Evolutionary conservation across 306 rosid species (phyloP).

Genomic region (Acacia crassicarpa): DNA sequence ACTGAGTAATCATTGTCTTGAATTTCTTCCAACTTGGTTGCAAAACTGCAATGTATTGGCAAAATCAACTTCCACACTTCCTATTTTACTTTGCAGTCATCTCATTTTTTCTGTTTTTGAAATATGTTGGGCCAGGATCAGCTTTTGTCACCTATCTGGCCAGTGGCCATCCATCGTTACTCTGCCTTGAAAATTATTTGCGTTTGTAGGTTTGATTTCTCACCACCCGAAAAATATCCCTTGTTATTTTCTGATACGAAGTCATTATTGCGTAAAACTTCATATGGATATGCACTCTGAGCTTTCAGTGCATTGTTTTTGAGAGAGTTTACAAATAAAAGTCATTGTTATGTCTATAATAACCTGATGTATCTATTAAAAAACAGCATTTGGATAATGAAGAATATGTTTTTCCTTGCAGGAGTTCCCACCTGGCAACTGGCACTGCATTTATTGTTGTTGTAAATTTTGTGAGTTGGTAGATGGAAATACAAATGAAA

Average conservation of each 20-base stretch:
- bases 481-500: slow-evolving; percentile 18
- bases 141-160: not conserved
- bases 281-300: not conserved
- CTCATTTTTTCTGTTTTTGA: not conserved
- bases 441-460: slow-evolving; percentile 65
- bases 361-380: not conserved
- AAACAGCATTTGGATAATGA: not conserved
- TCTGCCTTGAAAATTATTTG: not conserved
- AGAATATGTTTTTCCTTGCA: slow-evolving; percentile 37
- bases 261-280: not conserved
- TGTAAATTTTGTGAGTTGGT: slow-evolving; percentile 71
- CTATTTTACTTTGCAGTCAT: not conserved
- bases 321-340: slow-evolving; percentile 1
- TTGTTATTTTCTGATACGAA: not conserved
- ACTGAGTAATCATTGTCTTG: not conserved
- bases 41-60: not conserved
- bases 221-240: not conserved
- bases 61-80: not conserved
- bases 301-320: not conserved
- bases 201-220: not conserved
- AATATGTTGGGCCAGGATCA: not conserved
- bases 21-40: not conserved
- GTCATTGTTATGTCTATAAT: not conserved
- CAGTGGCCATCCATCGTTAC: not conserved
- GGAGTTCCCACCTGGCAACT: slow-evolving; percentile 63